Percentiles rank a stretch among this genome's conserved stretches.
These are phyloP conservation scores for Termitomyces eurrhizus DNA, from an alignment of 768 basidiomycete genomes.

Conservation along the genomic window DNA sequence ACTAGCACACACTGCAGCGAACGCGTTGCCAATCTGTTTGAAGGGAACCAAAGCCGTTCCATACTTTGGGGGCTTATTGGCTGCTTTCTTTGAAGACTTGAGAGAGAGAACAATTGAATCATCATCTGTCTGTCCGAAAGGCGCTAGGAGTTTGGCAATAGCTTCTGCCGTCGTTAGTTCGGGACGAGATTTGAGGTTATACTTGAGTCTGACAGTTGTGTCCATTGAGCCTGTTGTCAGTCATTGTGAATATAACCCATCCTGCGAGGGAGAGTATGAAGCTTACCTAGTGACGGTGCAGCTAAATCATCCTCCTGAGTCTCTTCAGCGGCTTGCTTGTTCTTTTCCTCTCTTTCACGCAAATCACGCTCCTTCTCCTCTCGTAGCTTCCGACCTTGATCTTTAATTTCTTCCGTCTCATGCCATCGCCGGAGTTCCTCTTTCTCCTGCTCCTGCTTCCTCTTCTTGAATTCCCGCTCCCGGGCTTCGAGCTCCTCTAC, in stretches of 20 bases:
- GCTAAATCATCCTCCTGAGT: constrained; percentile 37
- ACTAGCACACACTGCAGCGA: constrained; percentile 67
- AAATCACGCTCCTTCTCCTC: constrained; percentile 62
- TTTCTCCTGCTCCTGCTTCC: constrained; percentile 55
- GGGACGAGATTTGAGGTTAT: constrained; percentile 53
- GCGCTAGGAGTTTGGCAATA: constrained; percentile 47
- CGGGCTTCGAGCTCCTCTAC: constrained; percentile 77
- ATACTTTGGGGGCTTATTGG: constrained; percentile 56
- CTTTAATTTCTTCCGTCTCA: constrained; percentile 71
- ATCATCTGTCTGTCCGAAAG: constrained; percentile 62
- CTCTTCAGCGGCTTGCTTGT: constrained; percentile 26
- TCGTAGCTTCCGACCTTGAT: constrained; percentile 63
- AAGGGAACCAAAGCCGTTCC: constrained; percentile 76
- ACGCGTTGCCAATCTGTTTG: constrained; percentile 70
- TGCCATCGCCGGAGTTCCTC: constrained; percentile 50
- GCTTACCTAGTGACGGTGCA: constrained; percentile 54
- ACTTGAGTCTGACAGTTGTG: constrained; percentile 75
- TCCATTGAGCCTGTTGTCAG: constrained; percentile 52
- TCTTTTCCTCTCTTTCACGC: constrained; percentile 40
- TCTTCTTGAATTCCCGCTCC: constrained; percentile 74
- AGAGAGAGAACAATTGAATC: constrained; percentile 65
- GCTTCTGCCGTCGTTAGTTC: constrained; percentile 47
- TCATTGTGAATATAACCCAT: neutral
- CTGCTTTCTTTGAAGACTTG: constrained; percentile 54
- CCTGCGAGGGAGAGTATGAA: constrained; percentile 2